Evolutionary conservation across 257 asterid genomes (phyloP).

Genomic region (Solanum sejunctum): DNA sequence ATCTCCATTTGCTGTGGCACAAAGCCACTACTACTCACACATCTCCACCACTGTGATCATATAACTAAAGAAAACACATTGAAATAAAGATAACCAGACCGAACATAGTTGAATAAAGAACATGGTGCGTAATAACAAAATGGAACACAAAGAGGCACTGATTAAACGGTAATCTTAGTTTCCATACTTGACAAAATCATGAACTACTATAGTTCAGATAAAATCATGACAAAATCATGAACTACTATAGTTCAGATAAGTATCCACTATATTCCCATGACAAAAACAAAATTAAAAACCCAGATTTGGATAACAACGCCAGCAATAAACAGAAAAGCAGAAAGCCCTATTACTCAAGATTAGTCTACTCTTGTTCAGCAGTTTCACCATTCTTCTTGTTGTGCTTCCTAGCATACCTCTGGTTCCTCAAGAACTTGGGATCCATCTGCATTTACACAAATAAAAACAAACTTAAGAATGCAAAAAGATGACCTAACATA

Average conservation of each 20-base stretch:
- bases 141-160: not conserved
- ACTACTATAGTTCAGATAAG: not conserved
- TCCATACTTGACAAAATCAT: not conserved
- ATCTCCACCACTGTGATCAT: not conserved
- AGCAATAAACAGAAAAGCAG: not conserved
- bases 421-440: constrained; percentile 19
- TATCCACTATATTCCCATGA: not conserved
- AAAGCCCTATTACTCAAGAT: not conserved
- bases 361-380: constrained; percentile 1
- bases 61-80: not conserved
- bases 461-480: not conserved
- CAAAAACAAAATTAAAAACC: not conserved
- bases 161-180: not conserved
- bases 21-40: not conserved
- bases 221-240: not conserved
- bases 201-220: not conserved
- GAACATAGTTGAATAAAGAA: not conserved
- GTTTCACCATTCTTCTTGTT: constrained; percentile 1
- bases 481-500: not conserved
- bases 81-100: not conserved
- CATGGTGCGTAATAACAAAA: not conserved
- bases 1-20: not conserved
- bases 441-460: constrained; percentile 2
- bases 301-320: not conserved
- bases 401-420: constrained; percentile 20